Conservation (phyloP, 169 alveolate species). For the Blepharisma undulans region DNA sequence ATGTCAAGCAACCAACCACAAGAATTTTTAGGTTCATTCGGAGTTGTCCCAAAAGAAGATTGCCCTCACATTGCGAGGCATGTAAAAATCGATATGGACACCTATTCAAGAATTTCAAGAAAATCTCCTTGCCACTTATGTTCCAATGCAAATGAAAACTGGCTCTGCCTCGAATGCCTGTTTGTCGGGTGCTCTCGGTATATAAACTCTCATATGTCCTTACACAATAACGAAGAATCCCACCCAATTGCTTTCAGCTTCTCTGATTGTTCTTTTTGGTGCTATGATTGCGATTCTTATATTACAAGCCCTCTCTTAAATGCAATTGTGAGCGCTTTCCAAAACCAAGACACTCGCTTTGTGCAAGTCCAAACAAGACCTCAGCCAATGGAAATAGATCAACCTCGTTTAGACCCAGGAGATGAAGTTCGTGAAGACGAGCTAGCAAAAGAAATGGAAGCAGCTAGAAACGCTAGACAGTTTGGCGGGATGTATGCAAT, state of each 20-base stretch:
- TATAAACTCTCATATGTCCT: constrained; percentile 74
- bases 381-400: background rate
- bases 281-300: constrained; percentile 73
- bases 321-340: background rate
- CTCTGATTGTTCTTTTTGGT: constrained; percentile 85
- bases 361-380: background rate
- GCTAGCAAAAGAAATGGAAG: background rate
- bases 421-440: background rate
- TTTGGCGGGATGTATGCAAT: constrained; percentile 65
- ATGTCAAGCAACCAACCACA: background rate
- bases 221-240: constrained; percentile 58
- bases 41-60: constrained; percentile 69
- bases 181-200: constrained; percentile 76
- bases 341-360: background rate
- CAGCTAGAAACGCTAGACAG: constrained; percentile 22
- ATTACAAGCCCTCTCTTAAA: constrained; percentile 31
- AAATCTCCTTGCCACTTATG: constrained; percentile 67
- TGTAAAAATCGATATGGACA: constrained; percentile 14
- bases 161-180: constrained; percentile 79
- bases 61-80: constrained; percentile 75
- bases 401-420: background rate
- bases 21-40: constrained; percentile 42
- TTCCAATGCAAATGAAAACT: constrained; percentile 65
- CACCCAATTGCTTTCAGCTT: constrained; percentile 74
- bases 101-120: constrained; percentile 47